Conservation (phyloP, 345 rosid species). For the Rhodamnia argentea region DNA sequence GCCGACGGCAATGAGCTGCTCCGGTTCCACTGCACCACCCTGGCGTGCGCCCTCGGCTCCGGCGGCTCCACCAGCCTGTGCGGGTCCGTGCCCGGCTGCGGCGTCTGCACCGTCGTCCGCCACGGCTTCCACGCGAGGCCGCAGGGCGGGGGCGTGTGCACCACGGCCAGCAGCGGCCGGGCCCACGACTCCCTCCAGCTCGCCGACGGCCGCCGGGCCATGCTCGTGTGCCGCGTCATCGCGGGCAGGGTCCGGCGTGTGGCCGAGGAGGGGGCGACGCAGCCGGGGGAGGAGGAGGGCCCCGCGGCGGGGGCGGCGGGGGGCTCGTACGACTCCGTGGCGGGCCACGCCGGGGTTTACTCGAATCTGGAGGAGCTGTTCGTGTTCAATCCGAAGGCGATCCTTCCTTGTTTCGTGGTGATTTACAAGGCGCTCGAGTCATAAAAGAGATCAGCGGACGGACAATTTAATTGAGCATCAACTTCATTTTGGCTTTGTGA, state of each 20-base stretch:
- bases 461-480: background rate
- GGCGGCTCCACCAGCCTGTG: slow-evolving; percentile 76
- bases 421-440: slow-evolving; percentile 62
- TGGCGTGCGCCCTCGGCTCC: slow-evolving; percentile 69
- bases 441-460: slow-evolving; percentile 4
- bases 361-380: slow-evolving; percentile 74
- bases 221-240: slow-evolving; percentile 96
- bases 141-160: slow-evolving; percentile 38
- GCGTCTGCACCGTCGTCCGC: slow-evolving; percentile 79
- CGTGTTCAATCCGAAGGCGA: slow-evolving; percentile 79
- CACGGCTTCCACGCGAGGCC: slow-evolving; percentile 59
- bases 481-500: background rate
- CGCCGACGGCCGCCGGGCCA: slow-evolving; percentile 64
- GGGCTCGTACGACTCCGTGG: slow-evolving; percentile 71
- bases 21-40: slow-evolving; percentile 76
- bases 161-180: slow-evolving; percentile 95
- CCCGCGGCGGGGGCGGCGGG: slow-evolving; percentile 10
- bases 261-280: slow-evolving; percentile 24
- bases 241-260: slow-evolving; percentile 71
- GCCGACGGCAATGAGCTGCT: slow-evolving; percentile 98
- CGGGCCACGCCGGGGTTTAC: slow-evolving; percentile 57
- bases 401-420: slow-evolving; percentile 93
- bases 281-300: slow-evolving; percentile 17
- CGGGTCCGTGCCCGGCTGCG: slow-evolving; percentile 70
- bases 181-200: slow-evolving; percentile 67